Evolutionary conservation across 1,139 yeast genomes (phyloP), one percentile per base, ranked within the genome.

Genomic region (Suhomyces anneliseae): DNA sequence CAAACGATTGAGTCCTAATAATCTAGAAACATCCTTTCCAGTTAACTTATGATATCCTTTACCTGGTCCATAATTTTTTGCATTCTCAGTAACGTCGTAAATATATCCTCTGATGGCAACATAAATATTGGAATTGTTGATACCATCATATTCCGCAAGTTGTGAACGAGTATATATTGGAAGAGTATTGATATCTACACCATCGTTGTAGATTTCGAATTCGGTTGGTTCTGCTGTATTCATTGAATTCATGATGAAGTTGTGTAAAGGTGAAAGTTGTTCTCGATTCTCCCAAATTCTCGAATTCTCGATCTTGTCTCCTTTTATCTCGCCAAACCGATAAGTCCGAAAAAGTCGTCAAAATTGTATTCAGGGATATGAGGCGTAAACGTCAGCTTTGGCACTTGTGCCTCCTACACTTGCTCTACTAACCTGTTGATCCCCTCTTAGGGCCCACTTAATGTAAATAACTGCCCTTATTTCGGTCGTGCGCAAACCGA

Each of bases 11-110:
- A 71, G 57, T n/a, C 74, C 80, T 47, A 90, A 69, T 2, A 90
- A 84, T 49, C 95, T 68, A 19, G 89, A 82, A 12, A 88, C 87
- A 54, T 90, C 96, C 55, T 80, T 82, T 2, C 92, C 97, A 7
- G 85, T 87, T 43, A 90, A 75, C 34, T 76, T 80, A 57, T 83
- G 83, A 66, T 90, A 90, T 29, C 85, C 82, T 53, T 82, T 79
- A 0, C 90, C 93, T 1, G 85, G 85, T 0, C 95, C 96, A 59
- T 90, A 90, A 40, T 82, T 83, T 19, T 78, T 80, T 12, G 64
- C 56, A 58, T 88, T 89, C 37, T 71, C 61, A 0, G 87, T 77
- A 6, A 90, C 96, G 59, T 90, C 96, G 59, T 87, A 90, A 10
- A 90, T 80, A 2, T 74, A 72, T 9, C 96, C 95, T 51, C 83